These are phyloP conservation scores for Phialophora verrucosa DNA, from an alignment of 2,329 filamentous ascomycete species.

Conservation along the genomic window DNA sequence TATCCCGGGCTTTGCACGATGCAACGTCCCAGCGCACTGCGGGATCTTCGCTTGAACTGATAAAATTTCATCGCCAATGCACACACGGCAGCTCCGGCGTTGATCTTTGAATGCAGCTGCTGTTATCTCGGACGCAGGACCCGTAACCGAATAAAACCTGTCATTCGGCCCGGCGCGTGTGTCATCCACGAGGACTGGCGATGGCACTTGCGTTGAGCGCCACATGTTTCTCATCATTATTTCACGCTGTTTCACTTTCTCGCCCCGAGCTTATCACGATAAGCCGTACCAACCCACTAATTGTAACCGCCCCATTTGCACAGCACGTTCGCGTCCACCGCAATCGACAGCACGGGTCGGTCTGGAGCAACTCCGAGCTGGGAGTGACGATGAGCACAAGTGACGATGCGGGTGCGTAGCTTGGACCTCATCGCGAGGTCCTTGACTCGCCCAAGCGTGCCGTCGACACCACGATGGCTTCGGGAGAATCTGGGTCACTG, in stretches of 20 bases:
- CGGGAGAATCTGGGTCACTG: too few relatives aligned
- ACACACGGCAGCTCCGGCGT: not conserved
- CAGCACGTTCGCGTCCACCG: not conserved
- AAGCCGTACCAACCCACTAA: not conserved
- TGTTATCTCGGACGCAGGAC: too few relatives aligned
- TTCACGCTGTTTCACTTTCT: not conserved
- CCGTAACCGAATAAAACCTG: too few relatives aligned
- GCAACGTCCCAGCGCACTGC: not conserved
- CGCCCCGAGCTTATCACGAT: constrained; percentile 4
- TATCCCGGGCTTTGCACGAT: not conserved
- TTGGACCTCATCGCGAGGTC: constrained; percentile 25
- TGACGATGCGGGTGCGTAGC: constrained; percentile 29
- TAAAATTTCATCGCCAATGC: not conserved
- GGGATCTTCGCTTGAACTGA: not conserved
- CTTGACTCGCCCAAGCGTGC: constrained; percentile 10
- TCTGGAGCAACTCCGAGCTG: not conserved
- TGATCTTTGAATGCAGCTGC: too few relatives aligned
- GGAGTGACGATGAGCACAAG: constrained; percentile 8
- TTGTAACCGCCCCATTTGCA: not conserved
- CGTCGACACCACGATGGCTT: not conserved
- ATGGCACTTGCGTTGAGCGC: not conserved
- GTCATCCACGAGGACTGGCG: not conserved
- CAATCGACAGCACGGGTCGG: not conserved
- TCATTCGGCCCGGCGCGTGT: too few relatives aligned
- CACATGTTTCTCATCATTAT: not conserved